Conservation (phyloP, 495 filamentous ascomycete genomes). For the Xanthoparmelia taractica region DNA sequence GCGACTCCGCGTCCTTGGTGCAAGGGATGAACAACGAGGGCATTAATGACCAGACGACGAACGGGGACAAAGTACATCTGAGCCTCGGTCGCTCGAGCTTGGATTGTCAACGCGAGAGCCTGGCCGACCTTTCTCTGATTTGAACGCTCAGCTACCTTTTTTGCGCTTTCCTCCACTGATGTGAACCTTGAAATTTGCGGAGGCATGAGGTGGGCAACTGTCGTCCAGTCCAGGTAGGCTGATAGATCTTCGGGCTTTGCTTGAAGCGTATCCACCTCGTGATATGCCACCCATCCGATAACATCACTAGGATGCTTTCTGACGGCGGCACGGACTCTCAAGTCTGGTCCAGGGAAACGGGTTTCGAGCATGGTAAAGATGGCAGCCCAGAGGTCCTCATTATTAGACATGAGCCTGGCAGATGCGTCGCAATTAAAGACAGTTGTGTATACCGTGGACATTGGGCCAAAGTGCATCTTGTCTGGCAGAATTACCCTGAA, state of each 20-base stretch:
- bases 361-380: not conserved
- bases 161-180: not conserved
- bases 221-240: not conserved
- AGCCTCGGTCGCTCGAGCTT: not conserved
- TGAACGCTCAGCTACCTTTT: not conserved
- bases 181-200: not conserved
- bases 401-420: not conserved
- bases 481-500: not conserved
- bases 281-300: conserved; percentile 1
- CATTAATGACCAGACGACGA: not conserved
- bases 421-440: not conserved
- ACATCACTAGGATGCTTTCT: not conserved
- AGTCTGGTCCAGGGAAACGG: not conserved
- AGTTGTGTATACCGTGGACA: not conserved
- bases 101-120: not conserved
- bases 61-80: not conserved
- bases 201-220: not conserved
- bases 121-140: not conserved
- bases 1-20: not conserved
- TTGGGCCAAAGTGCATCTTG: not conserved
- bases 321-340: not conserved
- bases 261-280: not conserved
- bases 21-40: not conserved
- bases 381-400: not conserved
- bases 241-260: not conserved